Percentiles rank a stretch among this genome's conserved stretches.
phyloP scores from a whole-genome alignment of 2,329 filamentous ascomycete genomes.

The Talaromyces sp. region DNA sequence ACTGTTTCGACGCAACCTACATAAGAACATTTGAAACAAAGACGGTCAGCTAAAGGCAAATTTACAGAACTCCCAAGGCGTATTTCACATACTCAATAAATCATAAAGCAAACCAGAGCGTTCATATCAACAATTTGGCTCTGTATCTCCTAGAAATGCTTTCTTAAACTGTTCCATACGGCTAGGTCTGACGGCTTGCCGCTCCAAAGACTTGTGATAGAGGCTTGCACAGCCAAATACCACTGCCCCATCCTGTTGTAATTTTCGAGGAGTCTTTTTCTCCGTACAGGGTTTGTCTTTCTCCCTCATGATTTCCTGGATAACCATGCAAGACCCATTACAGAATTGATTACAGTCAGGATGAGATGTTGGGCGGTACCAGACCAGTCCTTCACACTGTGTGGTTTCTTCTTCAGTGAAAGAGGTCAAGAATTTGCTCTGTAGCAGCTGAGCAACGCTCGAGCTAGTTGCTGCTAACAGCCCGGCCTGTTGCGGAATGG shows the following conservation, averaged over 20 bases:
- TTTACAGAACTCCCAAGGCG: no score
- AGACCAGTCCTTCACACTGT: background rate
- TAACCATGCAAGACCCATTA: background rate
- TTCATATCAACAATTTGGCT: no score
- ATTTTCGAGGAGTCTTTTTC: background rate
- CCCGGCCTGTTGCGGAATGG: background rate
- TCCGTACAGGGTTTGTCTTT: background rate
- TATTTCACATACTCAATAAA: no score
- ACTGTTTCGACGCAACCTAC: no score
- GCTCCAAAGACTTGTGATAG: background rate
- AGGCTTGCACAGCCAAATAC: background rate
- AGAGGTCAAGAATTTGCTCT: background rate
- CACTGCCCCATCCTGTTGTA: background rate
- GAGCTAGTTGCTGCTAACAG: background rate
- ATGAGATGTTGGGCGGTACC: background rate
- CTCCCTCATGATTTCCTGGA: background rate
- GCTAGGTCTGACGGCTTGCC: no score
- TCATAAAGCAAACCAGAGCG: no score
- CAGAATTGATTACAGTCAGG: background rate
- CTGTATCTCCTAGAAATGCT: no score
- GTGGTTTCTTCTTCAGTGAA: background rate
- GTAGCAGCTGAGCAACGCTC: background rate
- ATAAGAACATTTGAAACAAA: no score
- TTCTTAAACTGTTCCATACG: no score
- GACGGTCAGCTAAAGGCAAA: no score